Base-by-base conservation (phyloP, 257 asterid species). In the Nicotiana sylvestris region DNA sequence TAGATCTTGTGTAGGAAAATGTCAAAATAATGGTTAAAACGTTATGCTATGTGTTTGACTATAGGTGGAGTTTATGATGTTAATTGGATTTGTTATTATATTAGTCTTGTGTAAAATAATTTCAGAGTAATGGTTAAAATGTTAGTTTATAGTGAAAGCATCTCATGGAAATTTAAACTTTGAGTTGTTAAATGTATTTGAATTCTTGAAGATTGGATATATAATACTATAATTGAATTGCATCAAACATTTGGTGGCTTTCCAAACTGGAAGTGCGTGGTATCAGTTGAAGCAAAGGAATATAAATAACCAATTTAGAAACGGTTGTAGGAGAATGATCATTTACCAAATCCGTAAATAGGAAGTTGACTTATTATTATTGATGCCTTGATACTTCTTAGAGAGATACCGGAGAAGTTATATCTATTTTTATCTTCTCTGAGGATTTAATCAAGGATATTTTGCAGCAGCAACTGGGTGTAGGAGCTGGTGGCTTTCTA, bases 391-490 rank as follows among this genome's bases (percentile, higher is more conserved):
- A 56, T 61, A n/a, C 30, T 74, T 27, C 6, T 49, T 74, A 51
- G 51, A 17, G 80, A 49, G 64, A 74, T 74, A n/a, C 46, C 64
- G 4, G 80, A 27, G 62, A 51, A 49, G 29, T 49, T 15, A 25
- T 18, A 1, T 51, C 21, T 21, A 12, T 51, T 51, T 27, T 74
- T 27, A 13, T 74, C 49, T 11, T 84, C 11, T 12, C 56, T 74
- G 62, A 27, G 80, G 21, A 49, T 35, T 78, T 25, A 6, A 58
- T 61, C 66, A 29, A 62, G 77, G 35, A 56, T 83, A 51, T 51
- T 78, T 78, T 43, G 80, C 89, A 80, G 88, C 89, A 84, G 79
- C 88, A 87, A 72, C 46, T 80, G 65, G 89, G 83, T 70, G 29
- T 51, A 18, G 86, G 81, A n/a, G 85, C 66, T 62, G 86, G 66